A percentile compares a stretch with the other conserved stretches of the same genome.
phyloP scores from a whole-genome alignment of 352 stramenopile species.

The Phytophthora ohioensis region DNA sequence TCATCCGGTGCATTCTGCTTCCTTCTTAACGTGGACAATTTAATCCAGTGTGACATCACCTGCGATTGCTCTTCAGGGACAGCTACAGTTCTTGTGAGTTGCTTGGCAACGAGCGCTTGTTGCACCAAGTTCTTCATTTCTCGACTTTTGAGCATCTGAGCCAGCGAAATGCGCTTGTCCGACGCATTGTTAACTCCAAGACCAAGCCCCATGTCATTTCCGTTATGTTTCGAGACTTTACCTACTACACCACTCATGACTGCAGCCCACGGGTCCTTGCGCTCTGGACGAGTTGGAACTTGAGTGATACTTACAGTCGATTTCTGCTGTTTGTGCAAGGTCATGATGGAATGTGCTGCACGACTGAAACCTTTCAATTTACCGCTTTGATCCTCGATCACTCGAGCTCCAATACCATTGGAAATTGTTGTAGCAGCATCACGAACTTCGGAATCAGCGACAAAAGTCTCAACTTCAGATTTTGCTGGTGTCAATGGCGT shows the following conservation, averaged over 20 bases:
- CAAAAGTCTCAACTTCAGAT: background rate
- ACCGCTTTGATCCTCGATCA: background rate
- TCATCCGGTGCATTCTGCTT: slow-evolving; percentile 34
- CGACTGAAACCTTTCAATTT: slow-evolving; percentile 35
- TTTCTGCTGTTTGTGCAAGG: slow-evolving; percentile 24
- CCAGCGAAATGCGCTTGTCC: slow-evolving; percentile 47
- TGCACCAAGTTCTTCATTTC: slow-evolving; percentile 72
- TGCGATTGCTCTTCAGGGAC: slow-evolving; percentile 44
- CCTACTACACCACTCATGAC: slow-evolving; percentile 41
- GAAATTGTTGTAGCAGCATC: background rate
- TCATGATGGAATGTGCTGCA: slow-evolving; percentile 52
- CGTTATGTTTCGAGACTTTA: slow-evolving; percentile 16
- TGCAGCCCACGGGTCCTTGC: slow-evolving; percentile 41
- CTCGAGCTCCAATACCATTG: background rate
- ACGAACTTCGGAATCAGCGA: background rate
- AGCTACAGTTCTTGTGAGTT: slow-evolving; percentile 2
- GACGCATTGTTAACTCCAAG: background rate
- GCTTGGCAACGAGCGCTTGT: slow-evolving; percentile 49
- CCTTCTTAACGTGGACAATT: slow-evolving; percentile 49
- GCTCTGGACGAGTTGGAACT: background rate
- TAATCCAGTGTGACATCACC: slow-evolving; percentile 74
- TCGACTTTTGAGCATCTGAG: slow-evolving; percentile 59
- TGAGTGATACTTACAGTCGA: background rate
- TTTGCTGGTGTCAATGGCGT: slow-evolving; percentile 8
- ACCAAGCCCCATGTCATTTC: background rate